Conservation (phyloP, 2,329 filamentous ascomycete genomes). For the Ophiostoma himal-ulmi region DNA sequence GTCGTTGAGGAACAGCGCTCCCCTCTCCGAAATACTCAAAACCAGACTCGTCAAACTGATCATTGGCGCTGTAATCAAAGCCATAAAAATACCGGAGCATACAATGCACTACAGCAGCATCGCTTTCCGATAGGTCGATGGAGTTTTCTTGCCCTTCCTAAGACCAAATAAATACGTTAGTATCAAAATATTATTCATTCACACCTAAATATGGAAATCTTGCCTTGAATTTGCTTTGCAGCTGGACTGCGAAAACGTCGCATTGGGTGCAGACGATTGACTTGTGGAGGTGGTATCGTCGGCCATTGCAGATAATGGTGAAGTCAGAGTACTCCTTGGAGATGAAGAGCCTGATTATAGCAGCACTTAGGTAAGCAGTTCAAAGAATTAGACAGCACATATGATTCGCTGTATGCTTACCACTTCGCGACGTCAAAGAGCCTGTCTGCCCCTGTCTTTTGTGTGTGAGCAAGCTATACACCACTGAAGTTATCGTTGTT, state of each 20-base stretch:
- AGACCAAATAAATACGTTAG: not conserved
- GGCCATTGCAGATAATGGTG: not conserved
- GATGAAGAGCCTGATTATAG: not conserved
- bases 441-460: not conserved
- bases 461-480: no score
- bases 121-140: constrained; percentile 8
- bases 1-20: not conserved
- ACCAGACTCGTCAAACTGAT: not conserved
- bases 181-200: not conserved
- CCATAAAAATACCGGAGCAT: constrained; percentile 15
- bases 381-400: not conserved
- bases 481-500: no score
- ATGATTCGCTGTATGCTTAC: not conserved
- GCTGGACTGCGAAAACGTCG: constrained; percentile 2
- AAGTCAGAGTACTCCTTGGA: constrained; percentile 14
- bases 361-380: not conserved
- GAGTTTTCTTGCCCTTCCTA: constrained; percentile 10
- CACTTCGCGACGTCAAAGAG: not conserved
- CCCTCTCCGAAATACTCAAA: not conserved
- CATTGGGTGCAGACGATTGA: constrained; percentile 15
- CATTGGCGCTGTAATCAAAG: not conserved
- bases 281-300: constrained; percentile 10
- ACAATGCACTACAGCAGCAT: constrained; percentile 13
- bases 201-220: not conserved
- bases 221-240: constrained; percentile 13